Evolutionary conservation across 2,329 filamentous ascomycete species (phyloP).

Genomic region (Conoideocrella luteorostrata): DNA sequence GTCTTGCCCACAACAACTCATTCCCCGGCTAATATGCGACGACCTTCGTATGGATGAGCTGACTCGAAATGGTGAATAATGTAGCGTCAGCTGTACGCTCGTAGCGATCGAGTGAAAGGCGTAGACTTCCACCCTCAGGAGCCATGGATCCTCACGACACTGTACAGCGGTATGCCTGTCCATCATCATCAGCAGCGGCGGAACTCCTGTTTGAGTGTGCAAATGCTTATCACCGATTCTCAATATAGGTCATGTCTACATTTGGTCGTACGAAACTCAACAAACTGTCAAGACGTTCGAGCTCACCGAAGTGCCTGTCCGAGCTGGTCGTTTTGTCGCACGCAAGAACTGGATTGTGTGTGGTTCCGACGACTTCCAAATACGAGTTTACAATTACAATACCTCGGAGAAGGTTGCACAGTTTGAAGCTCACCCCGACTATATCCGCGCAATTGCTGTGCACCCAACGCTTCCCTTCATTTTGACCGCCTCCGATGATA

Average conservation of each 20-base stretch:
- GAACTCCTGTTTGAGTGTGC: too few species aligned
- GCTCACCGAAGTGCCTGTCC: constrained; percentile 94
- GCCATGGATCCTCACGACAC: constrained; percentile 92
- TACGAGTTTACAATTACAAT: constrained; percentile 97
- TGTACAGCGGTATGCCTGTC: constrained; percentile 71
- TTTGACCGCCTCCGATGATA: constrained; percentile 92
- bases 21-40: too few species aligned
- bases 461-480: constrained; percentile 95
- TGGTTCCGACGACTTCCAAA: constrained; percentile 85
- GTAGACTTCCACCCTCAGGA: constrained; percentile 97
- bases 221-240: neutral
- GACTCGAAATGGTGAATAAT: neutral
- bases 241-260: constrained; percentile 84
- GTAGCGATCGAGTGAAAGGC: constrained; percentile 92
- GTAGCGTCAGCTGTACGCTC: constrained; percentile 51
- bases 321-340: constrained; percentile 91
- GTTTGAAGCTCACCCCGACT: constrained; percentile 96
- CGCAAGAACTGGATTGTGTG: constrained; percentile 99
- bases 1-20: neutral
- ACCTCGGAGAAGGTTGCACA: constrained; percentile 97
- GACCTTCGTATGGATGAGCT: too few species aligned
- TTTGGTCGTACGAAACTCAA: constrained; percentile 97
- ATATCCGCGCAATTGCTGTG: constrained; percentile 93
- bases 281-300: constrained; percentile 98
- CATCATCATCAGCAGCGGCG: neutral